These are phyloP conservation scores for Meira miltonrushii DNA, from an alignment of 1,284 basidiomycete genomes.

Conservation along the genomic window DNA sequence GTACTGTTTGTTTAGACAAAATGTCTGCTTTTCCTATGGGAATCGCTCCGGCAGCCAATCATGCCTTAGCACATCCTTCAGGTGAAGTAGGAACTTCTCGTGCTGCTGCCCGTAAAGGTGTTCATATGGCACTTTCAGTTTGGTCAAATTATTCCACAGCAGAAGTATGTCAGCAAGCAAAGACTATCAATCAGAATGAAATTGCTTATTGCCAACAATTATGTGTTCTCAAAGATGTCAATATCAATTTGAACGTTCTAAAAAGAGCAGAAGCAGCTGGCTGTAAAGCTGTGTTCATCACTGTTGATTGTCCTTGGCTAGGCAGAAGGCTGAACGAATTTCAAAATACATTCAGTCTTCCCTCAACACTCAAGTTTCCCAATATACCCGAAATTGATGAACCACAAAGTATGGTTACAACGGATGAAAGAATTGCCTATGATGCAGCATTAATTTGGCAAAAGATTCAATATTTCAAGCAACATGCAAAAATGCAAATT, in stretches of 20 bases:
- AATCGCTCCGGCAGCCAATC: constrained; percentile 43
- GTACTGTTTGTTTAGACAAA: constrained; percentile 25
- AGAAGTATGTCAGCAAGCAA: constrained; percentile 28
- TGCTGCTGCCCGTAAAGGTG: constrained; percentile 29
- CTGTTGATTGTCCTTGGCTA: constrained; percentile 33
- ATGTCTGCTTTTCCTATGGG: constrained; percentile 29
- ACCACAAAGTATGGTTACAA: neutral
- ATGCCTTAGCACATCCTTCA: constrained; percentile 40
- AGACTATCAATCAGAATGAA: constrained; percentile 9
- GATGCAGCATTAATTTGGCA: constrained; percentile 20
- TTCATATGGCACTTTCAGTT: constrained; percentile 38
- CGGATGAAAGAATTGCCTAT: constrained; percentile 5
- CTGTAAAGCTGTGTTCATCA: constrained; percentile 63
- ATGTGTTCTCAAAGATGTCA: constrained; percentile 58
- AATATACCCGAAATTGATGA: constrained; percentile 17
- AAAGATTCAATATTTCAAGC: constrained; percentile 16
- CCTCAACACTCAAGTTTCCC: constrained; percentile 12
- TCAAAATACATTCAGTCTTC: constrained; percentile 23
- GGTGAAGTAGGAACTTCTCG: constrained; percentile 37
- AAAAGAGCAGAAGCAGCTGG: constrained; percentile 63
- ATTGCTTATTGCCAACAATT: constrained; percentile 22
- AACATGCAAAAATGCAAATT: constrained; percentile 34
- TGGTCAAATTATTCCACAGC: constrained; percentile 32
- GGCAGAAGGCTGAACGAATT: constrained; percentile 32
- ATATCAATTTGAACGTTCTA: constrained; percentile 28